Evolutionary conservation across 441 rosid genomes (phyloP).

Genomic region (Euphorbia celastroides): DNA sequence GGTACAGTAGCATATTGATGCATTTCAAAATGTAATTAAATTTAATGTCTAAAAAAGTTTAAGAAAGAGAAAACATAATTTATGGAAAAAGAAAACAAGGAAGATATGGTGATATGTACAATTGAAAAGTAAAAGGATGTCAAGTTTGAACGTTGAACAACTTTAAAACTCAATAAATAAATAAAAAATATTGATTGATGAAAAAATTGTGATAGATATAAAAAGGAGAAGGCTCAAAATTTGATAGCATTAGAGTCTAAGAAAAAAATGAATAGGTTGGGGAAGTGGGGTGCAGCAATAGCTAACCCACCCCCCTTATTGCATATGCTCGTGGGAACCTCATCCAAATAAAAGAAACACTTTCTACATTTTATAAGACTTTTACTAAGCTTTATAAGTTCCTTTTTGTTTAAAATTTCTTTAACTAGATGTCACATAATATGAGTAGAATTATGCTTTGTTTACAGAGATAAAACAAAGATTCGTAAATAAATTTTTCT

Average conservation of each 20-base stretch:
- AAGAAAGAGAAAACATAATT: too few species aligned
- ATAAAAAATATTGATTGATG: too few species aligned
- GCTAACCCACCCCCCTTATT: neutral
- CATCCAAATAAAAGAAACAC: neutral
- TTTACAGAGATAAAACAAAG: too few species aligned
- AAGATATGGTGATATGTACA: neutral
- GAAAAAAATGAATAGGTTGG: constrained; percentile 26
- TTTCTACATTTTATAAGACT: neutral
- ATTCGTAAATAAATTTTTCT: too few species aligned
- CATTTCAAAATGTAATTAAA: neutral
- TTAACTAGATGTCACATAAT: neutral
- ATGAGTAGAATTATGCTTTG: neutral
- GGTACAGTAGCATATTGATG: too few species aligned
- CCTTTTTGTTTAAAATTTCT: neutral
- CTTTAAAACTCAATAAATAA: constrained; percentile 4
- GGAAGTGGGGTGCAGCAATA: constrained; percentile 33
- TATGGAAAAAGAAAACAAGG: too few species aligned
- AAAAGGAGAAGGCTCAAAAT: neutral
- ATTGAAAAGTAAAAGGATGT: neutral
- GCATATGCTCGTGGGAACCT: constrained; percentile 1
- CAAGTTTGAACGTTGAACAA: neutral
- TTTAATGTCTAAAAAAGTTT: too few species aligned
- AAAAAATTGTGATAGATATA: neutral
- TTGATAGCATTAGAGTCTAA: constrained; percentile 17
- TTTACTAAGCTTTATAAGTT: neutral